These are phyloP conservation scores for Sugiyamaella sp. DNA, from an alignment of 1,139 yeast species.

Conservation along the genomic window DNA sequence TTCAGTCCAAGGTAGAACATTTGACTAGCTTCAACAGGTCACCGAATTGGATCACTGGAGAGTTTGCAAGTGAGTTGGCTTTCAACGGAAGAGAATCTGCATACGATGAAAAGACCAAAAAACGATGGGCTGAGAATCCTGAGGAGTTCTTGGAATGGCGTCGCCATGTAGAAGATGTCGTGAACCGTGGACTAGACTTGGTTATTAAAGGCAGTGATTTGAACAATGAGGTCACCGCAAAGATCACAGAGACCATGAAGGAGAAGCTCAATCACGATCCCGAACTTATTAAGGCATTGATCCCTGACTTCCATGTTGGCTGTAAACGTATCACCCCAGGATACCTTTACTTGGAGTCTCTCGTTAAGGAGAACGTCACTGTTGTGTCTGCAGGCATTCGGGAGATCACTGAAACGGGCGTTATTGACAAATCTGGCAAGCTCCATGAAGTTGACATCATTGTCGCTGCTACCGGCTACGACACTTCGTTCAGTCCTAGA, in stretches of 20 bases:
- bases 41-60: conserved; percentile 21
- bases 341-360: conserved; percentile 32
- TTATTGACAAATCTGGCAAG: conserved; percentile 28
- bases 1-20: conserved; percentile 23
- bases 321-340: conserved; percentile 31
- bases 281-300: conserved; percentile 25
- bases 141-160: conserved; percentile 30
- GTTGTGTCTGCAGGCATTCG: conserved; percentile 25
- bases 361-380: conserved; percentile 33
- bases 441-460: conserved; percentile 31
- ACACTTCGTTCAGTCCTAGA: conserved; percentile 30
- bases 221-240: conserved; percentile 8
- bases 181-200: conserved; percentile 20
- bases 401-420: conserved; percentile 26
- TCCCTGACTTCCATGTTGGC: conserved; percentile 29
- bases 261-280: conserved; percentile 26
- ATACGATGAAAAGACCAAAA: conserved; percentile 27
- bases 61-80: conserved; percentile 20
- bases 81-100: conserved; percentile 16
- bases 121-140: conserved; percentile 15
- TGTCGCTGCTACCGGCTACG: conserved; percentile 35
- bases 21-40: conserved; percentile 20
- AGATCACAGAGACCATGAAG: conserved; percentile 22
- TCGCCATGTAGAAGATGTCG: conserved; percentile 29
- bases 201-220: conserved; percentile 21